Evolutionary conservation across 208 protist species (phyloP).

Genomic region (Naegleria fowleri): DNA sequence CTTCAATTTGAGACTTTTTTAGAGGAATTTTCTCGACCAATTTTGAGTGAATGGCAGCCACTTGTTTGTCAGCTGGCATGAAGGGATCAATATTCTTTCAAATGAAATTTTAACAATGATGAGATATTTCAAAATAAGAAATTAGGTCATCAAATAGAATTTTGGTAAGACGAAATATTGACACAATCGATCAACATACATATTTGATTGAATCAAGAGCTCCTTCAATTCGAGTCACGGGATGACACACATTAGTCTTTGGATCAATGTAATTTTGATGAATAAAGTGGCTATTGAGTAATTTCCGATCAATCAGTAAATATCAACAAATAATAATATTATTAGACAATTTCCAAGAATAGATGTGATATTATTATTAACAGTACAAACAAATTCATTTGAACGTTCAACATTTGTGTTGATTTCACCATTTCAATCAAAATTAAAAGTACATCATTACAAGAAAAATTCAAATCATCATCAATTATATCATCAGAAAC

Average conservation of each 20-base stretch:
- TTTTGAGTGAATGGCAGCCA: not conserved
- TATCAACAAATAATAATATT: no score
- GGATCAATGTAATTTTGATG: slow-evolving; percentile 31
- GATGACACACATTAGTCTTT: slow-evolving; percentile 16
- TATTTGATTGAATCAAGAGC: slow-evolving; percentile 6
- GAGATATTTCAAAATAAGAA: no score
- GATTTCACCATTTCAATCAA: not conserved
- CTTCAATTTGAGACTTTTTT: not conserved
- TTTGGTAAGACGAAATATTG: no score
- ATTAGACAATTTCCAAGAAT: no score
- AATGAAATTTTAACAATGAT: not conserved
- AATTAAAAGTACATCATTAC: no score
- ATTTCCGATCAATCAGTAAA: not conserved
- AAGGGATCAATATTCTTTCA: slow-evolving; percentile 23
- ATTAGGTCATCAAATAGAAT: no score
- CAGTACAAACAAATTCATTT: not conserved
- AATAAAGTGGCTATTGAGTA: not conserved
- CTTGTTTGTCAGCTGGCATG: slow-evolving; percentile 25
- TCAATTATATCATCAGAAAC: no score
- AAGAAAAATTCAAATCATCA: no score
- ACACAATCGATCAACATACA: not conserved
- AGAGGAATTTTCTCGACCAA: slow-evolving; percentile 27
- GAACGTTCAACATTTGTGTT: not conserved
- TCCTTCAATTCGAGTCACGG: not conserved
- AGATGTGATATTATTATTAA: not conserved